These are phyloP conservation scores for Porodaedalea pini DNA, from an alignment of 1,284 basidiomycete species.

Conservation along the genomic window DNA sequence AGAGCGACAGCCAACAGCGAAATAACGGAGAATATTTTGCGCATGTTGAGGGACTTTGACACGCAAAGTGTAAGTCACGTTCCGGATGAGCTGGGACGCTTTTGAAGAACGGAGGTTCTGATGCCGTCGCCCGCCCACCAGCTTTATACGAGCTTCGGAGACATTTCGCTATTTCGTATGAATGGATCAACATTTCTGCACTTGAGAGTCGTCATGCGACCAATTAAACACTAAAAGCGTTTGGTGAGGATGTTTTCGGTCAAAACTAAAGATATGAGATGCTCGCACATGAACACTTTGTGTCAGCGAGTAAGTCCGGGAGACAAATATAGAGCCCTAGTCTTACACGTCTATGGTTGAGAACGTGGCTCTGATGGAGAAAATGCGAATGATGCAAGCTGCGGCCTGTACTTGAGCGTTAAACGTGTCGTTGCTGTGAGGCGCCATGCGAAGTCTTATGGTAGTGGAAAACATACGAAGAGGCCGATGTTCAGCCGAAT, in stretches of 20 bases:
- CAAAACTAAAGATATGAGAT: not conserved
- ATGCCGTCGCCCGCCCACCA: not conserved
- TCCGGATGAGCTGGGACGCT: too few species aligned
- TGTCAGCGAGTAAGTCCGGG: not conserved
- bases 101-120: not conserved
- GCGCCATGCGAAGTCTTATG: not conserved
- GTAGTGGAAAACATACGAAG: not conserved
- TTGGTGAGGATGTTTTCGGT: not conserved
- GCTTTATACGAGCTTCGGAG: not conserved
- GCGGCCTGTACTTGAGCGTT: not conserved
- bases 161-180: not conserved
- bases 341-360: not conserved
- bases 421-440: not conserved
- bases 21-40: not conserved
- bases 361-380: too few species aligned
- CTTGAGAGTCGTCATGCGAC: not conserved
- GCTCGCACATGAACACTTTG: not conserved
- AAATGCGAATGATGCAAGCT: not conserved
- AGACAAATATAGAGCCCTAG: not conserved
- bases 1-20: not conserved
- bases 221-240: not conserved
- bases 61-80: not conserved
- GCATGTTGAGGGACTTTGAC: not conserved
- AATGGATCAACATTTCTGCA: not conserved
- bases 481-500: not conserved